Conservation (phyloP, 2,329 filamentous ascomycete genomes). For the Rhytidhysteron rufulum region DNA sequence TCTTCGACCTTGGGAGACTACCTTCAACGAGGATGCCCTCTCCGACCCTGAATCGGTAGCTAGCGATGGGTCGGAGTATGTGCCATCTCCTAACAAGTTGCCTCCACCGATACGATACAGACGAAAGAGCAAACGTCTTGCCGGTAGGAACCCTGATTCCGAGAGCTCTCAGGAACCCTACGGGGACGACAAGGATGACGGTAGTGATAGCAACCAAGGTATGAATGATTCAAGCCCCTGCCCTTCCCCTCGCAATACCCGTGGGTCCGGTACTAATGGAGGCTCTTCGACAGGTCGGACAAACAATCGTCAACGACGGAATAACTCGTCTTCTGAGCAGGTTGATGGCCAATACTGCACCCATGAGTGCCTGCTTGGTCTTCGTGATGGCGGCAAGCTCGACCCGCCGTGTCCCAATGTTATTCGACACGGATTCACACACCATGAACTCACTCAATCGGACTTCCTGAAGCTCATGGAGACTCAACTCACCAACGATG, state of each 20-base stretch:
- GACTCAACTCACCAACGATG: slow-evolving; percentile 24
- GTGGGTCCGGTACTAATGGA: not conserved
- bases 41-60: slow-evolving; percentile 3
- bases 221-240: slow-evolving; percentile 1
- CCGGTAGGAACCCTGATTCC: not conserved
- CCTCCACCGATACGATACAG: no score
- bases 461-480: slow-evolving; percentile 28
- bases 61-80: no score
- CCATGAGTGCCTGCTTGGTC: slow-evolving; percentile 37
- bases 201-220: slow-evolving; percentile 6
- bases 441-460: slow-evolving; percentile 26
- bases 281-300: not conserved
- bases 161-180: not conserved
- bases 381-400: slow-evolving; percentile 26
- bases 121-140: slow-evolving; percentile 2
- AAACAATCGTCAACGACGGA: not conserved
- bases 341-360: slow-evolving; percentile 33
- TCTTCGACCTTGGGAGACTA: slow-evolving; percentile 19
- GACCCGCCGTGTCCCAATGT: slow-evolving; percentile 40
- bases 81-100: not conserved
- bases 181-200: not conserved
- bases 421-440: slow-evolving; percentile 22
- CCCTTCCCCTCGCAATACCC: not conserved
- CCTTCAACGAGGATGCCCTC: slow-evolving; percentile 21
- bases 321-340: not conserved